Base-by-base conservation (phyloP, 1,284 basidiomycete species). In the Puccinia coronata region DNA sequence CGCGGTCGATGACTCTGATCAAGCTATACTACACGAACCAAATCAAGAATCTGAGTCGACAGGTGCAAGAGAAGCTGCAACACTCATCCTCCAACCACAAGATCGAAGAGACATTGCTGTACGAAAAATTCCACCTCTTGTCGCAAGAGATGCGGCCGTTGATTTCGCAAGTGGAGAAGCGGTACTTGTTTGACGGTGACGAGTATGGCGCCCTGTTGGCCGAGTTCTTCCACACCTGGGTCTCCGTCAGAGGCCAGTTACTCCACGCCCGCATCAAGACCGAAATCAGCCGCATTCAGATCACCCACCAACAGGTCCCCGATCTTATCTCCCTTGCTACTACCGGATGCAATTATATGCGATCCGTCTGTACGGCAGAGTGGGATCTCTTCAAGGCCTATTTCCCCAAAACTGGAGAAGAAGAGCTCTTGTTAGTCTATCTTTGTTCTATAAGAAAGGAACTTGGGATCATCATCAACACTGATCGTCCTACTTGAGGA, bases 1-100 rank as follows among this genome's bases (percentile, higher is more conserved):
- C 93, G 0, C 91, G 95, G 49, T 93, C 94, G 31, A 96, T 97
- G 95, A 96, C 94, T 0, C 89, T 98, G 73, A 94, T 97, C 87
- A 95, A 93, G 85, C 94, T 97, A 90, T 94, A 92, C 87, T 96
- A 96, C 84, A 91, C 95, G 31, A 92, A 92, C 4, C 91, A 92
- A 1, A 88, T 97, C 16, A 82, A 83, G 89, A 91, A 78, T 90
- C 91, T 0, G 93, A 94, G 83, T 92, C 91, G 88, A 92, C 91
- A 80, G 49, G 85, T 82, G 25, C 23, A 14, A 55, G 20, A 55
- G 41, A 43, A 61, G 51, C 76, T 82, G 16, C 28, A 78, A 61
- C 57, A 67, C 36, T 53, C 73, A 16, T 51, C 59, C 16, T 28
- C 49, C 28, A 82, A 43, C 28, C 11, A 43, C 18, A 69, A 69